phyloP scores from a whole-genome alignment of 805 yeast species.

The Priceomyces carsonii region DNA sequence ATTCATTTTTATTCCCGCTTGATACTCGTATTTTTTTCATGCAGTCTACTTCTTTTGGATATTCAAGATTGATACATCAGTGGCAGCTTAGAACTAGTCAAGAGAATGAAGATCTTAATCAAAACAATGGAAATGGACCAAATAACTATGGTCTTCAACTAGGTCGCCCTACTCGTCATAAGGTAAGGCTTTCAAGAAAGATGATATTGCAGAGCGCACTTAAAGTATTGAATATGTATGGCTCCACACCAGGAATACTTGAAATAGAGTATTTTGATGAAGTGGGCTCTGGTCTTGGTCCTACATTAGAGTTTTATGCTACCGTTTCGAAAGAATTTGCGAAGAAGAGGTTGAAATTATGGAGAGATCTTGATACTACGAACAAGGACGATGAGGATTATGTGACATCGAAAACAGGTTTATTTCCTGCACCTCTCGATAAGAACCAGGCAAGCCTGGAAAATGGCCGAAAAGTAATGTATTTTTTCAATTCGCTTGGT shows the following conservation, averaged over 20 bases:
- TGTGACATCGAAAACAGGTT: conserved; percentile 49
- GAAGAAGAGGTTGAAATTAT: conserved; percentile 54
- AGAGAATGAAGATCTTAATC: conserved; percentile 33
- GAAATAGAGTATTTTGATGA: conserved; percentile 90
- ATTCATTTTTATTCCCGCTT: conserved; percentile 82
- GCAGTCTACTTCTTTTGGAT: conserved; percentile 89
- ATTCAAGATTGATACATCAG: conserved; percentile 73
- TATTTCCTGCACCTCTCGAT: conserved; percentile 73
- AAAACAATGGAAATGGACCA: conserved; percentile 9
- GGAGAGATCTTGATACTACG: conserved; percentile 53
- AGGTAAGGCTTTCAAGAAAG: conserved; percentile 72
- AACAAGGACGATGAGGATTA: conserved; percentile 27
- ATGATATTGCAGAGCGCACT: conserved; percentile 74
- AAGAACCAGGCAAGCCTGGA: conserved; percentile 20
- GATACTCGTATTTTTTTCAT: conserved; percentile 76
- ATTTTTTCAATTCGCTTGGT: conserved; percentile 69
- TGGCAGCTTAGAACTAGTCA: conserved; percentile 61
- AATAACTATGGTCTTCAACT: conserved; percentile 41
- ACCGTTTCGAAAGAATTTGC: conserved; percentile 75
- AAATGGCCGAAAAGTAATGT: conserved; percentile 44
- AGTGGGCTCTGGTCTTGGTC: conserved; percentile 96
- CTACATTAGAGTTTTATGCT: conserved; percentile 91
- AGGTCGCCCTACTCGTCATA: conserved; percentile 78
- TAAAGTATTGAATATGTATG: conserved; percentile 74
- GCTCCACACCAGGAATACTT: conserved; percentile 73